These are phyloP conservation scores for Solanum chiquidenum DNA, from an alignment of 257 asterid genomes.

Conservation along the genomic window DNA sequence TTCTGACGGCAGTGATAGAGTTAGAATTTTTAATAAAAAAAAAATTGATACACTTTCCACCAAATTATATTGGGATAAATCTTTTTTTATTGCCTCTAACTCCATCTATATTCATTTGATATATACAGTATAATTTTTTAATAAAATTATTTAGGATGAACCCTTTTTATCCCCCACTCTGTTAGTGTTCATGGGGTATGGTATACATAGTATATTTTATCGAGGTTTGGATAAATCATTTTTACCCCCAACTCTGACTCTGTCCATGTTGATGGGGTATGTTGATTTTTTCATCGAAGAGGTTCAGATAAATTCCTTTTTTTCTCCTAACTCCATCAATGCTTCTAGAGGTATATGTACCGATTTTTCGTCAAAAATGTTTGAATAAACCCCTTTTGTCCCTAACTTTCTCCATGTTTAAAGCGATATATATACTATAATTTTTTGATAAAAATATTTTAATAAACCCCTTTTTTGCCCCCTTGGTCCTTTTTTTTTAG, in stretches of 20 bases:
- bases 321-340: not conserved
- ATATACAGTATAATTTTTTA: no score
- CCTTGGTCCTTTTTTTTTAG: not conserved
- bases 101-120: not conserved
- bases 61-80: no score
- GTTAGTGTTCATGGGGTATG: not conserved
- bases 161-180: no score
- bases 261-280: no score
- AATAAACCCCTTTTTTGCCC: not conserved
- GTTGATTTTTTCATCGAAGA: no score
- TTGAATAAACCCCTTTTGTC: not conserved
- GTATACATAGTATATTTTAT: not conserved
- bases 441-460: not conserved
- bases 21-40: not conserved
- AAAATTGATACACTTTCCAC: no score
- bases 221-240: not conserved
- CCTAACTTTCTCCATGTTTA: not conserved
- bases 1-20: slow-evolving; percentile 4
- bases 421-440: not conserved
- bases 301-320: not conserved
- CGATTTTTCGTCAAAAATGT: rapidly evolving
- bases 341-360: not conserved
- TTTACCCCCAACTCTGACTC: not conserved
- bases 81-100: no score
- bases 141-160: not conserved